Conservation (phyloP, 2,329 filamentous ascomycete genomes). For the Cladophialophora yegresii region DNA sequence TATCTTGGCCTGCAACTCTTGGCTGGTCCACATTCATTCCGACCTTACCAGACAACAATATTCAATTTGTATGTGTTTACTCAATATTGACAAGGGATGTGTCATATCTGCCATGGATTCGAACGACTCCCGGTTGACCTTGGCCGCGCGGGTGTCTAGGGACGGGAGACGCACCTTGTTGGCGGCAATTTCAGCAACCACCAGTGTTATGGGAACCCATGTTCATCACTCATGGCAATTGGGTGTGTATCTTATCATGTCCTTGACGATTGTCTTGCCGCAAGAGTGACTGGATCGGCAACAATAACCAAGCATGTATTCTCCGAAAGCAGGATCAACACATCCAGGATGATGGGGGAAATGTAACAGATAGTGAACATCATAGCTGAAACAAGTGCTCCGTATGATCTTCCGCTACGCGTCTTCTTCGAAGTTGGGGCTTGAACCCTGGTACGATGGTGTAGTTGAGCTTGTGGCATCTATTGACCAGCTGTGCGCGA, state of each 20-base stretch:
- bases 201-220: slow-evolving; percentile 23
- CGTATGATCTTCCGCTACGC: background rate
- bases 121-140: slow-evolving; percentile 4
- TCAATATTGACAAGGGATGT: slow-evolving; percentile 27
- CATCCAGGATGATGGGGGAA: slow-evolving; percentile 22
- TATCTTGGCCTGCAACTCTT: slow-evolving; percentile 29
- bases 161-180: slow-evolving; percentile 18
- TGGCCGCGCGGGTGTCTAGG: slow-evolving; percentile 7
- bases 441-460: background rate
- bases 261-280: slow-evolving; percentile 23
- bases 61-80: slow-evolving; percentile 22
- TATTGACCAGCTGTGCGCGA: background rate
- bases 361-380: slow-evolving; percentile 31
- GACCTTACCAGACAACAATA: slow-evolving; percentile 19
- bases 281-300: slow-evolving; percentile 6
- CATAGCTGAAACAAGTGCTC: slow-evolving; percentile 23
- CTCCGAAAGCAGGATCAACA: slow-evolving; percentile 27
- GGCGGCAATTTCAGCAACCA: slow-evolving; percentile 24
- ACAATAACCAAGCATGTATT: slow-evolving; percentile 27
- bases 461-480: background rate
- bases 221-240: slow-evolving; percentile 18
- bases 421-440: background rate
- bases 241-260: slow-evolving; percentile 27
- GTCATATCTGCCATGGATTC: slow-evolving; percentile 22
- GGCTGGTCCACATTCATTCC: slow-evolving; percentile 24